These are phyloP conservation scores for Starmerella bacillaris DNA, from an alignment of 805 yeast species.

Conservation along the genomic window DNA sequence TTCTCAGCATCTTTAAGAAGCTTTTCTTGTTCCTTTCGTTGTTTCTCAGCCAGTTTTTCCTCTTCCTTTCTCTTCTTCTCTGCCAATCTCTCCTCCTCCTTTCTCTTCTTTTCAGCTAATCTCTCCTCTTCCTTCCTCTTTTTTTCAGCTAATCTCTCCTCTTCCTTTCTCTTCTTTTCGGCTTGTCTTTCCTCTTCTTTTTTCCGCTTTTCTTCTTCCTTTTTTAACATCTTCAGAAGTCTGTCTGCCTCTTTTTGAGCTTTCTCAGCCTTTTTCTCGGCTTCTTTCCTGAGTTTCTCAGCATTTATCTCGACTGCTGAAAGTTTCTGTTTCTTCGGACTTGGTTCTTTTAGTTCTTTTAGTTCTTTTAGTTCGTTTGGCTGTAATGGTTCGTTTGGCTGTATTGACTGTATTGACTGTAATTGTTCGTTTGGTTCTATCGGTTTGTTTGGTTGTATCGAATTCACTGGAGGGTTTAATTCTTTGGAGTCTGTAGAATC, in stretches of 20 bases:
- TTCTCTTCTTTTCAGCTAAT: conserved; percentile 13
- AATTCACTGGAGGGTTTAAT: too few species aligned
- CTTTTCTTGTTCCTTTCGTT: conserved; percentile 11
- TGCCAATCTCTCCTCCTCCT: conserved; percentile 13
- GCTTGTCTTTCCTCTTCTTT: conserved; percentile 11
- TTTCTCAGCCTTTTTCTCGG: conserved; percentile 12
- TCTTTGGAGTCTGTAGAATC: too few species aligned
- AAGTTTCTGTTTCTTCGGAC: too few species aligned
- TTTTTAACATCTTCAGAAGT: conserved; percentile 16
- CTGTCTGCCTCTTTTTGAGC: conserved; percentile 15
- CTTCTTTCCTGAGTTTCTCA: conserved; percentile 12
- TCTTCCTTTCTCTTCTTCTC: conserved; percentile 11
- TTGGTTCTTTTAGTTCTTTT: too few species aligned
- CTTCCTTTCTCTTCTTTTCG: conserved; percentile 10
- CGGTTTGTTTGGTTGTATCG: too few species aligned
- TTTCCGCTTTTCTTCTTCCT: conserved; percentile 13
- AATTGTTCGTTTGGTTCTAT: too few species aligned
- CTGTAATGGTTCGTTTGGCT: too few species aligned
- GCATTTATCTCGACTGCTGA: too few species aligned
- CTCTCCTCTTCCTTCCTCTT: conserved; percentile 15
- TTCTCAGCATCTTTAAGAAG: conserved; percentile 11
- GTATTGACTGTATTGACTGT: too few species aligned
- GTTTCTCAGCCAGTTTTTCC: conserved; percentile 13
- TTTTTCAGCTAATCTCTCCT: conserved; percentile 8
- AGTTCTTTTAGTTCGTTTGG: too few species aligned